These are phyloP conservation scores for Syncephalastrum contaminatum DNA, from an alignment of 371 early-diverging fungal genomes.

Conservation along the genomic window DNA sequence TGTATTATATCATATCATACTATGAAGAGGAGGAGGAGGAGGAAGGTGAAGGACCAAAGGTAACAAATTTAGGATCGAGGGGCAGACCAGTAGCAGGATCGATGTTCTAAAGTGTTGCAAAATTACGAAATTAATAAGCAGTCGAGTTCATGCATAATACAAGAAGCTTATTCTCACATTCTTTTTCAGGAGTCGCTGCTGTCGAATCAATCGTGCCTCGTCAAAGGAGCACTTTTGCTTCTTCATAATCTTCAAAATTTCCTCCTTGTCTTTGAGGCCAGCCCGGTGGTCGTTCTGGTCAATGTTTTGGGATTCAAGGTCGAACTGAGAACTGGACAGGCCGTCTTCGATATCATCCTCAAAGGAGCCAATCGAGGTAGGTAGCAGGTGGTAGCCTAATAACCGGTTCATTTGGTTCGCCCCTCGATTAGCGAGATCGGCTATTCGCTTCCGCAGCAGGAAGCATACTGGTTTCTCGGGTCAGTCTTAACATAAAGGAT, in stretches of 20 bases:
- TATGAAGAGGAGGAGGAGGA: constrained; percentile 9
- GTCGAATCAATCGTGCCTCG: constrained; percentile 77
- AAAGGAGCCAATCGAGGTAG: constrained; percentile 49
- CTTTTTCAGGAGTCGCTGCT: constrained; percentile 65
- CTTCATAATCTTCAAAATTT: constrained; percentile 74
- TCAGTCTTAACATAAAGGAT: not conserved
- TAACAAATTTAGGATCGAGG: constrained; percentile 76
- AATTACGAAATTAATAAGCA: not conserved
- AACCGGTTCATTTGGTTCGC: constrained; percentile 43
- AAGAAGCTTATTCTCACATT: constrained; percentile 39
- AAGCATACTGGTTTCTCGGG: constrained; percentile 20
- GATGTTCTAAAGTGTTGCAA: constrained; percentile 51
- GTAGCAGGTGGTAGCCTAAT: constrained; percentile 48
- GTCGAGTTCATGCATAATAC: not conserved
- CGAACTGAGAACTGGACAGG: constrained; percentile 69
- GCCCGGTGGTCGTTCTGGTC: constrained; percentile 66
- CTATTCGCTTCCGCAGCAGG: constrained; percentile 29
- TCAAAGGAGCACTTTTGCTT: constrained; percentile 73
- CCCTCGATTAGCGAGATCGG: constrained; percentile 20
- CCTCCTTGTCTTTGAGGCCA: constrained; percentile 75
- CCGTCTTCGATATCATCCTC: constrained; percentile 71
- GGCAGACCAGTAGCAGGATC: constrained; percentile 81
- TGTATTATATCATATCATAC: no score
- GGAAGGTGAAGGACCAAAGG: constrained; percentile 39
- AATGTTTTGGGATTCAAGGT: constrained; percentile 60